Conservation (phyloP, 108 stramenopile species). For the Cyclostephanos tholiformis region DNA sequence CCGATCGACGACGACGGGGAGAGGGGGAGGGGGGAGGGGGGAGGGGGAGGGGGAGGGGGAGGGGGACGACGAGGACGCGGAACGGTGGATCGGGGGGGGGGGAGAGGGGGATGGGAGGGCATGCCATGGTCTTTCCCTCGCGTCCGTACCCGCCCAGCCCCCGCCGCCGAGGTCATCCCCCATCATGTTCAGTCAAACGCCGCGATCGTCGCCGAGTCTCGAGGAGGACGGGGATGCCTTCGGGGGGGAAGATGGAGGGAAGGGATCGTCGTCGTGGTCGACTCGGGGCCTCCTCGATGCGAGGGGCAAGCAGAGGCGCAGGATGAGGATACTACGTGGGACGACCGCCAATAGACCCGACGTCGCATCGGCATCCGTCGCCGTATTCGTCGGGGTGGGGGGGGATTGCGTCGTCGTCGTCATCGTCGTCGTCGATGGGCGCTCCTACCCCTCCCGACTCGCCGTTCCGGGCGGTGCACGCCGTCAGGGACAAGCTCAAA, state of each 20-base stretch:
- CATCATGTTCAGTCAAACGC: constrained; percentile 20
- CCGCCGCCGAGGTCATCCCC: constrained; percentile 20
- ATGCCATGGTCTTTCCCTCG: no score
- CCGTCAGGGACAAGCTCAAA: constrained; percentile 18
- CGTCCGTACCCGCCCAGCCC: not conserved
- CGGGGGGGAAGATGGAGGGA: not conserved
- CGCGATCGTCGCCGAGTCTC: constrained; percentile 3
- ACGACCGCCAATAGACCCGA: not conserved
- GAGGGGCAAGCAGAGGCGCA: constrained; percentile 38
- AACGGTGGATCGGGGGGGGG: not conserved
- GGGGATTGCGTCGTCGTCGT: no score
- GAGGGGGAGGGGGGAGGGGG: not conserved
- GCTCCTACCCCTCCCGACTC: not conserved
- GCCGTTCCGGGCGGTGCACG: not conserved
- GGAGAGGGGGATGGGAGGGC: not conserved
- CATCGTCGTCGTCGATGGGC: not conserved
- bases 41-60: not conserved
- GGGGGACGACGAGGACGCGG: not conserved
- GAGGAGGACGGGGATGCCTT: not conserved
- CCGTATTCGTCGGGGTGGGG: no score
- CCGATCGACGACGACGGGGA: constrained; percentile 18
- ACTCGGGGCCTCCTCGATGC: constrained; percentile 32
- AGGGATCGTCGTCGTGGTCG: constrained; percentile 4
- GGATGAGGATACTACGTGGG: constrained; percentile 23
- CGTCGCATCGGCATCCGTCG: no score